Conservation (phyloP, 805 yeast genomes). For the Wickerhamiella musiphila region DNA sequence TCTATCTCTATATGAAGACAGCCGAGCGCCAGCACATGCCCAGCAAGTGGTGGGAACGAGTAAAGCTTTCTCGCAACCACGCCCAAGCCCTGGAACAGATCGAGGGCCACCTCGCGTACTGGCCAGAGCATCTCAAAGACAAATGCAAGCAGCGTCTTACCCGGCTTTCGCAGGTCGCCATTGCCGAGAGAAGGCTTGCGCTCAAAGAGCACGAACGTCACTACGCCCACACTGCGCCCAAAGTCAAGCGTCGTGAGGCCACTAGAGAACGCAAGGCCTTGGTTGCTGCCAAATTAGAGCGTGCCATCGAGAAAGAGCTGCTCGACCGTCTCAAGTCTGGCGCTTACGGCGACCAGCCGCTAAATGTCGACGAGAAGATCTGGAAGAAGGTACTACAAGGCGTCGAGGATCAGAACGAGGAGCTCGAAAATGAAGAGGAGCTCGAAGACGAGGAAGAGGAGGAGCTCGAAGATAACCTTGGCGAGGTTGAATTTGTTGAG, state of each 20-base stretch:
- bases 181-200: conserved; percentile 86
- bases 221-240: conserved; percentile 80
- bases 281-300: conserved; percentile 91
- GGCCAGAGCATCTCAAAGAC: conserved; percentile 84
- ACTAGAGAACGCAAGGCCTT: conserved; percentile 92
- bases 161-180: conserved; percentile 84
- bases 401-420: conserved; percentile 49
- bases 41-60: conserved; percentile 84
- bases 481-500: conserved; percentile 76
- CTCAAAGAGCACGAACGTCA: conserved; percentile 82
- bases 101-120: conserved; percentile 71
- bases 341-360: conserved; percentile 95
- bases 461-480: conserved; percentile 37
- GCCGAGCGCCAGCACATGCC: conserved; percentile 97
- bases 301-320: conserved; percentile 88
- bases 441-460: conserved; percentile 33
- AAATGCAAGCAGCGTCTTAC: conserved; percentile 94
- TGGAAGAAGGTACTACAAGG: conserved; percentile 84
- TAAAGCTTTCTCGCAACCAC: conserved; percentile 77
- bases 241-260: conserved; percentile 86
- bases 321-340: conserved; percentile 91
- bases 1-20: conserved; percentile 67
- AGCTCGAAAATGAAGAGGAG: conserved; percentile 33
- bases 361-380: conserved; percentile 86
- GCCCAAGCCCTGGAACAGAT: conserved; percentile 74